Conservation (phyloP, 208 protist species). For the Vickermania ingenoplastis region DNA sequence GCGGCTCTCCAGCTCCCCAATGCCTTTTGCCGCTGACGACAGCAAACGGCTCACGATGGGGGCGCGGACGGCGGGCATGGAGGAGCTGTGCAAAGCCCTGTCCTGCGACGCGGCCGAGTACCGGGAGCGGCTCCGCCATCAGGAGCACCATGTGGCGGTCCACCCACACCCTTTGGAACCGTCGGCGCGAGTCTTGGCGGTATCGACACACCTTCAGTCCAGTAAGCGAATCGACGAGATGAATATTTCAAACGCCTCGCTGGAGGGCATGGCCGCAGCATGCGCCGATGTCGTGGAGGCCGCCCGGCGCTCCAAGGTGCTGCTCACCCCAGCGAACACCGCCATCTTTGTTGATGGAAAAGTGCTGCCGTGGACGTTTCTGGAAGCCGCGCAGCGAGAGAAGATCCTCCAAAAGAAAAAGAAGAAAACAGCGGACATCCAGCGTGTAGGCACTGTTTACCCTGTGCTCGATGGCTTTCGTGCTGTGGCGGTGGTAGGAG, state of each 20-base stretch:
- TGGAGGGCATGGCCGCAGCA: slow-evolving; percentile 41
- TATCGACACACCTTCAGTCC: slow-evolving; percentile 17
- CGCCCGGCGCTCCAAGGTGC: slow-evolving; percentile 6
- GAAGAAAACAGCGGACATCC: background rate
- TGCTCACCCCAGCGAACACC: slow-evolving; percentile 19
- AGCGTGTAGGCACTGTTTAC: slow-evolving; percentile 13
- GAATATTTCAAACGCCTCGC: slow-evolving; percentile 49
- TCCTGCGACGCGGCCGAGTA: background rate
- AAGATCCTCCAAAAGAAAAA: slow-evolving; percentile 2
- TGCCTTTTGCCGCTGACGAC: slow-evolving; percentile 19
- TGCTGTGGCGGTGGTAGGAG: slow-evolving; percentile 21
- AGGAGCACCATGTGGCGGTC: background rate
- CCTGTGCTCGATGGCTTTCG: slow-evolving; percentile 9
- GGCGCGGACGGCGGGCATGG: slow-evolving; percentile 11
- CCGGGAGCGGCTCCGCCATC: background rate
- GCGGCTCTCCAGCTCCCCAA: slow-evolving; percentile 6
- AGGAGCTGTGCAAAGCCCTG: slow-evolving; percentile 15
- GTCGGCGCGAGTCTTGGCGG: slow-evolving; percentile 8
- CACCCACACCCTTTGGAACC: slow-evolving; percentile 4
- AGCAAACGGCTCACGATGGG: slow-evolving; percentile 25
- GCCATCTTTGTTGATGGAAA: slow-evolving; percentile 40
- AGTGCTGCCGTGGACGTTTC: slow-evolving; percentile 30
- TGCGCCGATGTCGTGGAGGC: slow-evolving; percentile 11
- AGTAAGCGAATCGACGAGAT: slow-evolving; percentile 21
- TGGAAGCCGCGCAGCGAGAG: slow-evolving; percentile 11